phyloP scores from a whole-genome alignment of 1,139 yeast species.

The Kodamaea derodonti region DNA sequence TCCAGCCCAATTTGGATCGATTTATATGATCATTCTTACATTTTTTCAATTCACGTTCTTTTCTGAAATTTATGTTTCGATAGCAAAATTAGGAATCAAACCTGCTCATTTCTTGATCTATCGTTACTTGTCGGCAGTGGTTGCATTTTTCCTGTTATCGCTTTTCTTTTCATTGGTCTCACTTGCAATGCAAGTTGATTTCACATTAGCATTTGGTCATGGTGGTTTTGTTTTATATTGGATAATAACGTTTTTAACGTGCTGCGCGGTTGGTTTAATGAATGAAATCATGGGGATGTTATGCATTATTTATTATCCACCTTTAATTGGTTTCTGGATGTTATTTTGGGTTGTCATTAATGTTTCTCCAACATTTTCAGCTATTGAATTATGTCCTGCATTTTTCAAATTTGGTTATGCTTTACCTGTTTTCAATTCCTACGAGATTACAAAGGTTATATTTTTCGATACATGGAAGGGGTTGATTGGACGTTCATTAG shows the following conservation, averaged over 20 bases:
- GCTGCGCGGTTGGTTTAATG: slow-evolving; percentile 41
- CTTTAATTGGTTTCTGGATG: slow-evolving; percentile 52
- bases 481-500: slow-evolving; percentile 54
- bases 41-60: slow-evolving; percentile 25
- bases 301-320: slow-evolving; percentile 29
- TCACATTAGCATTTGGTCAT: slow-evolving; percentile 34
- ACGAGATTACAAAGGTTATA: slow-evolving; percentile 52
- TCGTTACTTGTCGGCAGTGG: slow-evolving; percentile 25
- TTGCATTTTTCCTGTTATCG: slow-evolving; percentile 34
- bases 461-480: slow-evolving; percentile 56
- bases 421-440: slow-evolving; percentile 60
- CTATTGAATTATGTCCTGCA: slow-evolving; percentile 48
- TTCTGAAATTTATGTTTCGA: slow-evolving; percentile 9
- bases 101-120: slow-evolving; percentile 27
- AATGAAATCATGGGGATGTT: slow-evolving; percentile 39
- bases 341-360: slow-evolving; percentile 57
- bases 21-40: slow-evolving; percentile 69
- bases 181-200: slow-evolving; percentile 42
- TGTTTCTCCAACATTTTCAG: slow-evolving; percentile 58
- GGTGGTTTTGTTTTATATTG: slow-evolving; percentile 44
- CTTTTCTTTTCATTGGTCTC: slow-evolving; percentile 38
- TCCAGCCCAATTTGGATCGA: slow-evolving; percentile 71
- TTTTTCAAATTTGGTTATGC: slow-evolving; percentile 65
- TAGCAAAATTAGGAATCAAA: slow-evolving; percentile 23
- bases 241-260: slow-evolving; percentile 39